phyloP scores from a whole-genome alignment of 2,329 filamentous ascomycete genomes.

The Colletotrichum euphorbiae region DNA sequence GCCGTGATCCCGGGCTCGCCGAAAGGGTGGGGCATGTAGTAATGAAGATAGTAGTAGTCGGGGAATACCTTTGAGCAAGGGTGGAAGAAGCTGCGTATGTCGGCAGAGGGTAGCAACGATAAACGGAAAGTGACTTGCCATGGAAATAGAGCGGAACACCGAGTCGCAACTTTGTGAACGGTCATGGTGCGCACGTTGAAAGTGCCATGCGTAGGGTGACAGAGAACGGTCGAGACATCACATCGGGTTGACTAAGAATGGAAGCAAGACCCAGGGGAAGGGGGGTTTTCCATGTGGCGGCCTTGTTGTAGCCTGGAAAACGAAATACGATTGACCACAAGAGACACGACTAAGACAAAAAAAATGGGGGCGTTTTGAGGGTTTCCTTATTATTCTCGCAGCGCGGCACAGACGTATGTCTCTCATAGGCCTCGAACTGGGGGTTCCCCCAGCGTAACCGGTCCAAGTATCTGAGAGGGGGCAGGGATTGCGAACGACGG shows the following conservation, averaged over 20 bases:
- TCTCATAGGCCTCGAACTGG: background rate
- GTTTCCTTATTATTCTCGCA: constrained; percentile 12
- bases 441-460: background rate
- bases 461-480: background rate
- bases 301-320: constrained; percentile 9
- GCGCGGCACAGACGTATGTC: background rate
- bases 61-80: background rate
- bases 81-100: constrained; percentile 21
- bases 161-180: constrained; percentile 14
- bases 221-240: constrained; percentile 6
- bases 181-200: constrained; percentile 6
- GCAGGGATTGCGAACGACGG: background rate
- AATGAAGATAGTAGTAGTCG: constrained; percentile 1
- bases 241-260: constrained; percentile 20
- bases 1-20: constrained; percentile 11
- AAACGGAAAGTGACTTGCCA: constrained; percentile 3
- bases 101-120: background rate
- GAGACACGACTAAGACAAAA: constrained; percentile 5
- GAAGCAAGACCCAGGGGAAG: constrained; percentile 4
- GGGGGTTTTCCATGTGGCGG: constrained; percentile 13
- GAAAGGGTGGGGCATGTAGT: constrained; percentile 9
- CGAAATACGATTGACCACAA: constrained; percentile 35
- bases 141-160: constrained; percentile 14
- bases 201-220: background rate
- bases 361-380: constrained; percentile 6